A percentile compares a stretch with the other conserved stretches of the same genome.
Conservation (phyloP, 257 asterid genomes). For the Solanum chiquidenum region DNA sequence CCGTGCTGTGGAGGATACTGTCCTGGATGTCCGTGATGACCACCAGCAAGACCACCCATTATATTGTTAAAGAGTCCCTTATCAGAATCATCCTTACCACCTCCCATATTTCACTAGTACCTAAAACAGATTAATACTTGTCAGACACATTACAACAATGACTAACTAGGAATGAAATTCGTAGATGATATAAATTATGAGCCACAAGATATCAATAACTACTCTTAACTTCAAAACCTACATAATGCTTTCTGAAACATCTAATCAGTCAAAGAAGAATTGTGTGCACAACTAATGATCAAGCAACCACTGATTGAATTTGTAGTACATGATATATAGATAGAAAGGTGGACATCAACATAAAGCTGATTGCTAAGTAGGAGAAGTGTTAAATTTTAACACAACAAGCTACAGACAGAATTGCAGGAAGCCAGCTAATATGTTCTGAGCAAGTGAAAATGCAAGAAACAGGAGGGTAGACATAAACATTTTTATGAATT, state of each 20-base stretch:
- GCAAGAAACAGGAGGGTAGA: background rate
- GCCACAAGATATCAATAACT: background rate
- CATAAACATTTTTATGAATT: background rate
- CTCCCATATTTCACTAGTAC: slow-evolving; percentile 38
- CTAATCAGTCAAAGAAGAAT: background rate
- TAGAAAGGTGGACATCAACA: background rate
- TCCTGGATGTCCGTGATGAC: slow-evolving; percentile 42
- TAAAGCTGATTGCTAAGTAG: background rate
- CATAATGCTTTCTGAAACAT: background rate
- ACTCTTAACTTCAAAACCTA: background rate
- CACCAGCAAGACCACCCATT: background rate
- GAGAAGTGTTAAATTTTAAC: background rate
- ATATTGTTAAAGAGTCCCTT: slow-evolving; percentile 34
- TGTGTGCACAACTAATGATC: background rate
- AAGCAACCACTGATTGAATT: background rate
- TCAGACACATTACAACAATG: background rate
- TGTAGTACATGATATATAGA: background rate
- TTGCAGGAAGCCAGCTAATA: background rate
- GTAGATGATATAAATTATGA: background rate
- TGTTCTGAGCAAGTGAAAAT: background rate
- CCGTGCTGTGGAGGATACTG: slow-evolving; percentile 21
- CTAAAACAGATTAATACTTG: background rate
- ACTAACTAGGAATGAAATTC: background rate
- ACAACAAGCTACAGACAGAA: background rate
- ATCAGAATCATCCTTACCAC: slow-evolving; percentile 42